A percentile compares a stretch with the other conserved stretches of the same genome.
These are phyloP conservation scores for Leccinum obscurum DNA, from an alignment of 768 basidiomycete genomes.

Conservation along the genomic window DNA sequence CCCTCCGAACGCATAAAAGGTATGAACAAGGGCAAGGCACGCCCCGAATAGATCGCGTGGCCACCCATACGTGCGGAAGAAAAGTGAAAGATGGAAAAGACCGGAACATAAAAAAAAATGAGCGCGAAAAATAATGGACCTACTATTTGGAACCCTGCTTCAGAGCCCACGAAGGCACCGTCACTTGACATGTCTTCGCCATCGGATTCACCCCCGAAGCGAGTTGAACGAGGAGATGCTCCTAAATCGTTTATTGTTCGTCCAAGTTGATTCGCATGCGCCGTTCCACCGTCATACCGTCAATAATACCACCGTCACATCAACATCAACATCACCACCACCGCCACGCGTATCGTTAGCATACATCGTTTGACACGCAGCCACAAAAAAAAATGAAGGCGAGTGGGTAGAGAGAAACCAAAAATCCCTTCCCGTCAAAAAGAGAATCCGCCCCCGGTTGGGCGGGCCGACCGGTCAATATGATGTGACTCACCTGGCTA, in stretches of 20 bases:
- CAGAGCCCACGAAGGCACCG: constrained; percentile 30
- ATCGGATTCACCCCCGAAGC: constrained; percentile 43
- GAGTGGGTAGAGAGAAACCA: background rate
- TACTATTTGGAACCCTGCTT: constrained; percentile 35
- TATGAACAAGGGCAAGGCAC: background rate
- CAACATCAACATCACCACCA: background rate
- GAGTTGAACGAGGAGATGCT: constrained; percentile 39
- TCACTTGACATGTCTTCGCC: constrained; percentile 22
- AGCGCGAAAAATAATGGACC: constrained; percentile 12
- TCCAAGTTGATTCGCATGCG: background rate
- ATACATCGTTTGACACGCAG: background rate
- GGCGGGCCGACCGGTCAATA: too few relatives aligned
- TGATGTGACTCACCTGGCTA: background rate
- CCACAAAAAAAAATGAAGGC: background rate
- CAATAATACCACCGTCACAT: background rate
- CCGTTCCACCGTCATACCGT: background rate
- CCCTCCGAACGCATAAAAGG: too few relatives aligned
- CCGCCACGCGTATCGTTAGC: background rate
- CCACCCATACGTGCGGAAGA: background rate
- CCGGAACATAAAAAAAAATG: background rate
- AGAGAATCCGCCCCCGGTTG: background rate
- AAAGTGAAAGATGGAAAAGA: background rate
- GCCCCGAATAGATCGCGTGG: background rate
- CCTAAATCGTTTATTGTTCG: constrained; percentile 27
- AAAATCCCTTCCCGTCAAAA: background rate